Base-by-base conservation (phyloP, 2,329 filamentous ascomycete genomes). In the Coniochaeta pulveracea region DNA sequence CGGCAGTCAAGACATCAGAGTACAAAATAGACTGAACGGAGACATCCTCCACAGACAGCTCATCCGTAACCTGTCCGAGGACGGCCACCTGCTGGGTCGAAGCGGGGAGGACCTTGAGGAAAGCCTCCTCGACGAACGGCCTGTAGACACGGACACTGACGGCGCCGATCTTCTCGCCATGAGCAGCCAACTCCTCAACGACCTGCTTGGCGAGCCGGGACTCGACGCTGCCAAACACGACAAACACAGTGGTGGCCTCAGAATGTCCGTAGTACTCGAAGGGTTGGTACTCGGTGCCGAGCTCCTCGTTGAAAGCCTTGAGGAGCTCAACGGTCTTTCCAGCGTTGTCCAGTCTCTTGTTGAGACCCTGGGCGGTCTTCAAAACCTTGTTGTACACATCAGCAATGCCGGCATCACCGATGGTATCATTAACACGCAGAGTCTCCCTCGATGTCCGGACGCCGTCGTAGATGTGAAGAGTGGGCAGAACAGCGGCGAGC, bases 181-280 rank as follows among this genome's bases (percentile, higher is more conserved):
- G 71, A 41, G 73, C 69, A 19, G 82, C 72, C 29, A 96, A 66
- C 25, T 78, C 76, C 26, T 68, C 65, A 9, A 85, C 77, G 34
- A 94, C 75, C 59, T 95, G 85, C 43, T 80, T 78, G 37, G 85
- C 77, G 39, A 96, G 64, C 47, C 91, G 86, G 10, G 84, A 76
- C 63, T 98, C 91, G 5, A 88, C 76, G 39, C 85, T 94, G 45
- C 91, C 91, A 47, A 98, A 95, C 27, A 85, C 83, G 19, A 96
- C 86, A 21, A 96, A 64, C 11, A 98, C 85, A 8, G 78, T 76
- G 43, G 89, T 82, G 4, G 91, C 76, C 26, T 76, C 64, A 31
- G 73, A 64, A 52, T 96, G 85, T 16, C 91, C 91, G 48, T 80
- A 73, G 62, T 98, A 98, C 61, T 98, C 91, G 47, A 96, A 98